These are phyloP conservation scores for Colletotrichum cuscutae DNA, from an alignment of 2,329 filamentous ascomycete species.

Conservation along the genomic window DNA sequence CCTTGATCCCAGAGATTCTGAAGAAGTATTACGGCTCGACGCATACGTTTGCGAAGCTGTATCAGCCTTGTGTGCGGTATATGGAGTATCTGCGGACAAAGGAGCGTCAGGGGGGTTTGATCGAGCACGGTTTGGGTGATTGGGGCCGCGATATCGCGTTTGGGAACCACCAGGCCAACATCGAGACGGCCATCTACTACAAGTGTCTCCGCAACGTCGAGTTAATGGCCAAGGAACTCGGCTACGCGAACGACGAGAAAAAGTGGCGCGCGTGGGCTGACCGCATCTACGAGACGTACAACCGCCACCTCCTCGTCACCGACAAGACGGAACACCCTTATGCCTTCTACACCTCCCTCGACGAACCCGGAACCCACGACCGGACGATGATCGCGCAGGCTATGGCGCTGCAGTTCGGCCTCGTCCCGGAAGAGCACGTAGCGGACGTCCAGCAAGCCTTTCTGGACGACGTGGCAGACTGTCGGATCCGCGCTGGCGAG, in stretches of 20 bases:
- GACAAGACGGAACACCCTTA: constrained; percentile 44
- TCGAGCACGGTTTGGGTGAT: constrained; percentile 54
- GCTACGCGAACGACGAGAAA: constrained; percentile 38
- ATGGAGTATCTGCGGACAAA: constrained; percentile 53
- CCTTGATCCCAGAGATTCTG: constrained; percentile 49
- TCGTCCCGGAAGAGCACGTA: constrained; percentile 37
- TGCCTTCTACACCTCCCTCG: constrained; percentile 50
- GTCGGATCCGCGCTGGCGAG: constrained; percentile 51
- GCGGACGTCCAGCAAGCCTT: constrained; percentile 38
- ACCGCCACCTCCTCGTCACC: constrained; percentile 45
- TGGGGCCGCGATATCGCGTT: constrained; percentile 55
- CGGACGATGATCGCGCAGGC: constrained; percentile 52
- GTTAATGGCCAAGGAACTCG: constrained; percentile 47
- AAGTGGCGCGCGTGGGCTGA: constrained; percentile 42
- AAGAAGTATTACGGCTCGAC: constrained; percentile 53
- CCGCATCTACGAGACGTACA: constrained; percentile 45
- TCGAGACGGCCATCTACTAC: constrained; percentile 56
- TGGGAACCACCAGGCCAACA: constrained; percentile 56
- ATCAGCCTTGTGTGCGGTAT: constrained; percentile 48
- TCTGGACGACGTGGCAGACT: constrained; percentile 38
- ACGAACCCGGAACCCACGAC: constrained; percentile 44
- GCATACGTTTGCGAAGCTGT: constrained; percentile 47
- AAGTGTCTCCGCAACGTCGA: constrained; percentile 49
- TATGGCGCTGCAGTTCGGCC: constrained; percentile 41
- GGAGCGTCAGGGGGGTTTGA: constrained; percentile 51